Percentiles rank a stretch among this genome's conserved stretches.
Evolutionary conservation across 768 basidiomycete genomes (phyloP).

Genomic region (Psilocybe subaeruginosa): DNA sequence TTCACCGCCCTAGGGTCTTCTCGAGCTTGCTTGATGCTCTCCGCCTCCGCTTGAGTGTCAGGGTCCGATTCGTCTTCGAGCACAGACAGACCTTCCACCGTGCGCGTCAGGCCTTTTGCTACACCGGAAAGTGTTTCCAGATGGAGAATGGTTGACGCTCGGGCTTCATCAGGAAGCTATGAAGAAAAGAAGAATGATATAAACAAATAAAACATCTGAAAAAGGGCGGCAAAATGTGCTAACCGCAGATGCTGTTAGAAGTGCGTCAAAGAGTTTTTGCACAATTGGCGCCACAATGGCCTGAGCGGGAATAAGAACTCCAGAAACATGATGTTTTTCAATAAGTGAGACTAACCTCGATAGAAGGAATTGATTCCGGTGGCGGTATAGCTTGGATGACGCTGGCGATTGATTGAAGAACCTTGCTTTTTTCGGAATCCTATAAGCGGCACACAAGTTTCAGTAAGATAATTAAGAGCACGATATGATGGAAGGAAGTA

Average conservation of each 20-base stretch:
- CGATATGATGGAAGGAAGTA: neutral
- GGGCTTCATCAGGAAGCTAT: slow-evolving; percentile 77
- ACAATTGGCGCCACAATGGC: slow-evolving; percentile 80
- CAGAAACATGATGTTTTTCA: too few species aligned
- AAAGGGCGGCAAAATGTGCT: slow-evolving; percentile 14
- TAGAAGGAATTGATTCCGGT: slow-evolving; percentile 73
- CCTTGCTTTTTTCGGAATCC: slow-evolving; percentile 89
- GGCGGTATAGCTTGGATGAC: slow-evolving; percentile 91
- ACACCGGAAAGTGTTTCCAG: slow-evolving; percentile 84
- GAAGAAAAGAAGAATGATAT: slow-evolving; percentile 46
- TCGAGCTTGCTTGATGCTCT: slow-evolving; percentile 60
- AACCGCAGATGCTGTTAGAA: slow-evolving; percentile 59
- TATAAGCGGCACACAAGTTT: slow-evolving; percentile 23
- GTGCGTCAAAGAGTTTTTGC: slow-evolving; percentile 63
- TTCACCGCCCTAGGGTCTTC: slow-evolving; percentile 64
- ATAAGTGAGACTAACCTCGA: slow-evolving; percentile 51
- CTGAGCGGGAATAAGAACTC: slow-evolving; percentile 30
- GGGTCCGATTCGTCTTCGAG: slow-evolving; percentile 60
- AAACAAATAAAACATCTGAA: neutral
- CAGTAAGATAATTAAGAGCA: too few species aligned
- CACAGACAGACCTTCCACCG: slow-evolving; percentile 64
- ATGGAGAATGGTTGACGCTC: slow-evolving; percentile 64
- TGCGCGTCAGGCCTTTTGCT: slow-evolving; percentile 84
- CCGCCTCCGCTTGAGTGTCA: slow-evolving; percentile 52
- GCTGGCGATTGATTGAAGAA: slow-evolving; percentile 90